Base-by-base conservation (phyloP, 305 asterid genomes). In the Fraxinus paxiana region DNA sequence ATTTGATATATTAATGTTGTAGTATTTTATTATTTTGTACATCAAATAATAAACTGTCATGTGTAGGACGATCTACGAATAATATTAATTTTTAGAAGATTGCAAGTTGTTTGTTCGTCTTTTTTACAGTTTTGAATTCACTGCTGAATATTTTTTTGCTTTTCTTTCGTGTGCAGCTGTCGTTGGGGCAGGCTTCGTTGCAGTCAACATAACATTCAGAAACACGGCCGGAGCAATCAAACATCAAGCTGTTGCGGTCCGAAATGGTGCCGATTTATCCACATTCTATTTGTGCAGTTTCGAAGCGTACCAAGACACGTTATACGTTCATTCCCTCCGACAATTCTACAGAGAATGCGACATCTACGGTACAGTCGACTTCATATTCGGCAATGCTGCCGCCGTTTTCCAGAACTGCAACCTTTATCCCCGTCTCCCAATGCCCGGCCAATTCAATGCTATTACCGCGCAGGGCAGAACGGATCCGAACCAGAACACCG, bases 361-460 rank as follows among this genome's bases (percentile, higher is more conserved):
- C 61, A 75, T 94, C 24, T 91, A 89, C 51, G 97, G 97, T 6
- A 94, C 97, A 0, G 89, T 92, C 0, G 98, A 94, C 73, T 92
- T 92, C 88, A 91, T 92, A 5, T 94, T 94, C 51, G 97, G 97
- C n/a, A 91, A 92, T 65, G 97, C 92, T 0, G 97, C 95, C 1
- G 89, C 7, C 0, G 88, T 92, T 3, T 65, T 94, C 63, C 97
- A 94, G 38, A 69, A 80, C 63, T 89, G 95, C 87, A 88, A 88
- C 81, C 26, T 94, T 1, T 89, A 82, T 74, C 94, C 97, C 1
- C 89, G 93, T 0, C 87, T 87, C 24, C 97, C 97, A 0, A 61
- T 92, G 88, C 0, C 84, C 41, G 73, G 73, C 2, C 97, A 94
- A 51, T 91, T 92, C 91, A 91, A 89, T 37, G 92, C 90, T 0